These are phyloP conservation scores for Cladosporium austrohemisphaericum DNA, from an alignment of 2,329 filamentous ascomycete genomes.

Conservation along the genomic window DNA sequence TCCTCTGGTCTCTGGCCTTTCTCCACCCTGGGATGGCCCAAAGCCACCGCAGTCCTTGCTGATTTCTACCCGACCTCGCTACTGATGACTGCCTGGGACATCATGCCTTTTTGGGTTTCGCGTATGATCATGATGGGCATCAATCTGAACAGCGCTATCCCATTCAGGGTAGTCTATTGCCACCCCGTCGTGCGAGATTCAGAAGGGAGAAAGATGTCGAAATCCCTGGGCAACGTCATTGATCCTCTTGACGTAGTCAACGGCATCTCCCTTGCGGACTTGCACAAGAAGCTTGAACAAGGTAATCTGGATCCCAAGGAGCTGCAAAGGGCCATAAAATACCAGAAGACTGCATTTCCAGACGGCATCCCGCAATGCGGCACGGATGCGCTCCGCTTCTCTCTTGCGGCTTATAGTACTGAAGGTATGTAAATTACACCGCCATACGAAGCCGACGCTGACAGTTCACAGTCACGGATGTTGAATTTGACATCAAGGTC, in stretches of 20 bases:
- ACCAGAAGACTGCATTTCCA: constrained; percentile 90
- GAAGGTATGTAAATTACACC: constrained; percentile 66
- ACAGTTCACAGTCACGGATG: constrained; percentile 61
- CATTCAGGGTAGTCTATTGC: constrained; percentile 93
- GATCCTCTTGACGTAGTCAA: constrained; percentile 90
- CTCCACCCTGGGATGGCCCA: constrained; percentile 90
- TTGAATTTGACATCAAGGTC: constrained; percentile 85
- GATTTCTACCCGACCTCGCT: constrained; percentile 82
- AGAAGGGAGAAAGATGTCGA: constrained; percentile 95
- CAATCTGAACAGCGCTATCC: constrained; percentile 85
- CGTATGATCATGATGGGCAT: constrained; percentile 93
- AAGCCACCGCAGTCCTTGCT: constrained; percentile 71
- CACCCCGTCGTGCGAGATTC: constrained; percentile 89
- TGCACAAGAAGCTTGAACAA: constrained; percentile 73
- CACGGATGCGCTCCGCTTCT: constrained; percentile 86
- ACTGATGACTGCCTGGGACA: constrained; percentile 95
- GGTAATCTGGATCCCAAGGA: constrained; percentile 86
- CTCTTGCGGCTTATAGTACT: constrained; percentile 80
- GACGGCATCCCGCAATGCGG: constrained; percentile 95
- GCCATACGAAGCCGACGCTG: constrained; percentile 85
- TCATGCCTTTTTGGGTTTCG: constrained; percentile 88
- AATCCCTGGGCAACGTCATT: constrained; percentile 91
- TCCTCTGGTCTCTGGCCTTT: constrained; percentile 93
- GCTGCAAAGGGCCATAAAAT: constrained; percentile 80
- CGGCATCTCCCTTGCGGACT: constrained; percentile 70